These are phyloP conservation scores for Parasitella parasitica DNA, from an alignment of 371 early-diverging fungal genomes.

Conservation along the genomic window DNA sequence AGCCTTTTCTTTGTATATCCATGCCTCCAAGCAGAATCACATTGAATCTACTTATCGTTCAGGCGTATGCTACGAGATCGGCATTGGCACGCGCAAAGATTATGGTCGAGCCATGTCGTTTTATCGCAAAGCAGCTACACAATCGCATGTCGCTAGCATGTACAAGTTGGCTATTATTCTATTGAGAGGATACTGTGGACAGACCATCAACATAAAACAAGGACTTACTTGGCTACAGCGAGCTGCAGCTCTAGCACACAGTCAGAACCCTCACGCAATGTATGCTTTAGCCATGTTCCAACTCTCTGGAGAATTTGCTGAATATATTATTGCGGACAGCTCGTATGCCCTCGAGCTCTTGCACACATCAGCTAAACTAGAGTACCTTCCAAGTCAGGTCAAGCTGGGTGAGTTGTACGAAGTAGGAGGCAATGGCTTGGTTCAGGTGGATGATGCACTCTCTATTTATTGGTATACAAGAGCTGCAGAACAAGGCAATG, in stretches of 20 bases:
- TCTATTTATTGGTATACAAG: constrained; percentile 96
- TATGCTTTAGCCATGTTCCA: constrained; percentile 88
- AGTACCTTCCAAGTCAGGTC: constrained; percentile 88
- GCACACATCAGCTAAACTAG: constrained; percentile 82
- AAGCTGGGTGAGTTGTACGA: constrained; percentile 92
- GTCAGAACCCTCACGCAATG: constrained; percentile 80
- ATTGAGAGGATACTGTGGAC: constrained; percentile 76
- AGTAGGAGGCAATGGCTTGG: constrained; percentile 72
- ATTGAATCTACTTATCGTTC: constrained; percentile 88
- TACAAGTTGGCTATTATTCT: constrained; percentile 89
- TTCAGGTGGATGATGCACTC: constrained; percentile 76
- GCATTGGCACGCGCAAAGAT: constrained; percentile 88
- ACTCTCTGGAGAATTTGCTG: constrained; percentile 62
- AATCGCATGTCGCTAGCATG: constrained; percentile 91
- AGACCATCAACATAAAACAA: constrained; percentile 78
- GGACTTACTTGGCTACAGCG: constrained; percentile 91
- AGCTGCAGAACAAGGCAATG: constrained; percentile 81
- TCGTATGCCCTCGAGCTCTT: constrained; percentile 83
- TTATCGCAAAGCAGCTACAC: constrained; percentile 91
- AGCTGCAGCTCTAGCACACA: constrained; percentile 74
- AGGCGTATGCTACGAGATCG: constrained; percentile 92
- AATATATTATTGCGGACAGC: constrained; percentile 70
- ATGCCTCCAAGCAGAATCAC: constrained; percentile 90
- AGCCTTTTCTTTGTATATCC: constrained; percentile 86
- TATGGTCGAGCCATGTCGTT: constrained; percentile 77